Evolutionary conservation across 2,329 filamentous ascomycete species (phyloP).

Genomic region (Claviceps cyperi): DNA sequence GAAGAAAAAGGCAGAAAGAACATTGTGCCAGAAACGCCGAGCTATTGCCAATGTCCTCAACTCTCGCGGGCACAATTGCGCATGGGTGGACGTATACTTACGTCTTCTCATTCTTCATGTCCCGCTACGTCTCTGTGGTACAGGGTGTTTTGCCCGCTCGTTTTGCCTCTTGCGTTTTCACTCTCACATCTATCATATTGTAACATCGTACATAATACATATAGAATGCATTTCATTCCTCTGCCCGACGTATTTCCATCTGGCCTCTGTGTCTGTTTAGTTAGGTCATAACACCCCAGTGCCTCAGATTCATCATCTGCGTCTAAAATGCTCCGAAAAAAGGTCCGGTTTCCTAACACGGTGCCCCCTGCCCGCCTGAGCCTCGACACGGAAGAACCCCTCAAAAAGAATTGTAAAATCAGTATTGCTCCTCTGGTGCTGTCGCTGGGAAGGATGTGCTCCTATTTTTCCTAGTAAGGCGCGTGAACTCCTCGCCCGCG

Average conservation of each 20-base stretch:
- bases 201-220: background rate
- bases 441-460: slow-evolving; percentile 11
- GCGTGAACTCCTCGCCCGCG: slow-evolving; percentile 45
- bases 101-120: background rate
- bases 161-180: background rate
- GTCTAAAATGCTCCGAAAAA: background rate
- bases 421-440: slow-evolving; percentile 7
- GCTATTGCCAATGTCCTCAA: background rate
- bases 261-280: background rate
- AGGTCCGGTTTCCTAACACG: background rate
- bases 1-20: background rate
- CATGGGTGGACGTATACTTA: background rate
- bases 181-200: background rate
- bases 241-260: background rate
- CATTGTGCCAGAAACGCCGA: slow-evolving; percentile 1
- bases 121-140: background rate
- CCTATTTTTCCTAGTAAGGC: slow-evolving; percentile 43
- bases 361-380: too few species aligned
- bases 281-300: background rate
- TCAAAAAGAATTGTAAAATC: background rate
- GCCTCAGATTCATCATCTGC: background rate
- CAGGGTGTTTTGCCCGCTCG: background rate
- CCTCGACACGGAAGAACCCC: background rate
- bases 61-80: background rate
- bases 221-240: slow-evolving; percentile 1